Conservation (phyloP, 2,329 filamentous ascomycete genomes). For the Talaromyces sp. region DNA sequence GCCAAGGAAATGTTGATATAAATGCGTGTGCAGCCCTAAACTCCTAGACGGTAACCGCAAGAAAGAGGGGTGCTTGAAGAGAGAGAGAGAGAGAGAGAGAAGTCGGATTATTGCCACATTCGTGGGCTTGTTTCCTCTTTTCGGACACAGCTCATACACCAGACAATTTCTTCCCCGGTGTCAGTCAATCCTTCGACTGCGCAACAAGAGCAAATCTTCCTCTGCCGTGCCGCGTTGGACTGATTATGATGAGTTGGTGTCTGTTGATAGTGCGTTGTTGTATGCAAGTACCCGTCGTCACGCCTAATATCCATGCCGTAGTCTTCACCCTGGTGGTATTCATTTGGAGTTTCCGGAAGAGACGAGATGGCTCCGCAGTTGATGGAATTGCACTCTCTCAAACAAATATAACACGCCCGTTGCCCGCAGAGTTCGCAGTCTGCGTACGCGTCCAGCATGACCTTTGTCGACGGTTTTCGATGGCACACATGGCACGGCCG, state of each 20-base stretch:
- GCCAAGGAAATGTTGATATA: neutral
- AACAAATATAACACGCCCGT: slow-evolving; percentile 38
- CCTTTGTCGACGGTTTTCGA: slow-evolving; percentile 33
- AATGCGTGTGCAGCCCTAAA: neutral
- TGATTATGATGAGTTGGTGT: neutral
- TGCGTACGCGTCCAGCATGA: slow-evolving; percentile 36
- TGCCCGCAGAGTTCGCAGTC: slow-evolving; percentile 35
- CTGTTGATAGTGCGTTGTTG: neutral
- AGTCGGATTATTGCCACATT: neutral
- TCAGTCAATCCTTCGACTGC: slow-evolving; percentile 35
- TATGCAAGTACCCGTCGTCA: slow-evolving; percentile 1
- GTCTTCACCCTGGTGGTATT: neutral
- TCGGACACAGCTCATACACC: slow-evolving; percentile 33
- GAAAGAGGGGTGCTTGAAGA: neutral
- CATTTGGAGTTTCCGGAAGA: neutral
- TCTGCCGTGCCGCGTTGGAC: slow-evolving; percentile 4
- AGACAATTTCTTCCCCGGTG: slow-evolving; percentile 29
- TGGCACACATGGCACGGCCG: slow-evolving; percentile 39
- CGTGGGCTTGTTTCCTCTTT: slow-evolving; percentile 4
- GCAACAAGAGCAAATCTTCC: slow-evolving; percentile 36
- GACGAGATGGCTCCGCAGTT: slow-evolving; percentile 19
- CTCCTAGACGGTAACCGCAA: neutral
- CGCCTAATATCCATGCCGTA: neutral
- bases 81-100: neutral
- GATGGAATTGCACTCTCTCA: slow-evolving; percentile 32